Evolutionary conservation across 2,329 filamentous ascomycete species (phyloP), one percentile per base, ranked within the genome.

Genomic region (Talaromyces sp.): DNA sequence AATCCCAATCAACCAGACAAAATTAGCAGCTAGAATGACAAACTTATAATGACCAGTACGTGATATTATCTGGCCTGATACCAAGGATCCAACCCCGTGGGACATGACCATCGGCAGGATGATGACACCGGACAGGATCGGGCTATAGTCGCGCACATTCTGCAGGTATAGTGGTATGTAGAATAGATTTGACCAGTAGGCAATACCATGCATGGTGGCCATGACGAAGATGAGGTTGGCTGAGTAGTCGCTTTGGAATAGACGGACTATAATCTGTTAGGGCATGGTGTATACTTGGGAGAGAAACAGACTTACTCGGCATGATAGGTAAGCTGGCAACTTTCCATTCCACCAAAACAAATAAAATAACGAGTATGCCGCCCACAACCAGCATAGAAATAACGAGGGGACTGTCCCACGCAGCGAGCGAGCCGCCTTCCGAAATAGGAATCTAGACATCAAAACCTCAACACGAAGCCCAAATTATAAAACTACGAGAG

Each of bases 181-280:
- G 62, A 69, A 70, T 27, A 68, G 55, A 36, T 67, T 64, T 44
- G 65, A 62, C 25, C 66, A 65, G 1, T 65, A 65, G 33, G 67
- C 65, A 1, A 65, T 62, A 36, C 64, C 65, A 25, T 73, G 58
- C 57, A 73, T 69, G 3, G 60, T 61, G 3, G 65, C 65, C 28
- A 61, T 63, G 53, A 68, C 67, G 11, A 64, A 57, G 30, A 65
- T 63, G 53, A 72, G 70, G n/a, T 47, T 64, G 30, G 67, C 65
- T 36, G 68, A 70, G 42, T 71, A 62, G 28, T 70, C 67, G 30
- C 69, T 66, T 57, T 72, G 71, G 55, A 70, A 68, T 52, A 65
- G 62, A 27, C 52, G 58, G 17, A 59, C 58, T 60, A 27, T 30
- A 8, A 42, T 19, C 11, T 8, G 28, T 30, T 19, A 19, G 13